Evolutionary conservation across 495 filamentous ascomycete genomes (phyloP).

Genomic region (Xylaria bambusicola): DNA sequence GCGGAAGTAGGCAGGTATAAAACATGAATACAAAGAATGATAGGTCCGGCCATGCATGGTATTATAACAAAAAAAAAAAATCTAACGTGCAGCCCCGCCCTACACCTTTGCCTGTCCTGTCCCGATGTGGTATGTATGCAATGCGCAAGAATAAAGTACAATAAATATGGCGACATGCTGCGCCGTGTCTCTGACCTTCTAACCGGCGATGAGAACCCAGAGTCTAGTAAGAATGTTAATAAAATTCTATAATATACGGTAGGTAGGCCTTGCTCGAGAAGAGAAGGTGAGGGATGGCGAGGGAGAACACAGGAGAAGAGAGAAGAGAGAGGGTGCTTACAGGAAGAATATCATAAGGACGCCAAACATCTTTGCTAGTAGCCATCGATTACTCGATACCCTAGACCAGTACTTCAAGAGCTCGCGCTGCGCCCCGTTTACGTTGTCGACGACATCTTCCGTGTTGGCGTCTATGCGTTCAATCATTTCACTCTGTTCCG

Average conservation of each 20-base stretch:
- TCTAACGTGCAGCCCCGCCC: constrained; percentile 14
- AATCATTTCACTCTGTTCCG: constrained; percentile 94
- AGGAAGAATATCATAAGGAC: constrained; percentile 64
- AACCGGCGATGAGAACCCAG: constrained; percentile 43
- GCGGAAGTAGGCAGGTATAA: not conserved
- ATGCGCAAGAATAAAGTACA: constrained; percentile 15
- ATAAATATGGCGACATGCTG: constrained; percentile 6
- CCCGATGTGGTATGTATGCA: constrained; percentile 1
- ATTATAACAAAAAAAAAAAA: constrained; percentile 10
- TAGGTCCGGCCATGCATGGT: constrained; percentile 17
- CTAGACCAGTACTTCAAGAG: constrained; percentile 94
- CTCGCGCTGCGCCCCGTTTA: constrained; percentile 92
- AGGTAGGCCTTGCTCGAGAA: not conserved
- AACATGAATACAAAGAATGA: not conserved
- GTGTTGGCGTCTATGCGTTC: constrained; percentile 87
- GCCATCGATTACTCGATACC: constrained; percentile 91
- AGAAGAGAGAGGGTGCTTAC: constrained; percentile 30
- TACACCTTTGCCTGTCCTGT: not conserved
- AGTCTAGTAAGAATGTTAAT: constrained; percentile 24
- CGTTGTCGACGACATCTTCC: constrained; percentile 94
- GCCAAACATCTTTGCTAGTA: constrained; percentile 99
- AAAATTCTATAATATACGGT: not conserved
- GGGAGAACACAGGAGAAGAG: not conserved
- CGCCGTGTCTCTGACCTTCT: constrained; percentile 13
- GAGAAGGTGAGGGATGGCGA: too few species aligned